Evolutionary conservation across 306 rosid genomes (phyloP).

Genomic region (Castanospermum australe): DNA sequence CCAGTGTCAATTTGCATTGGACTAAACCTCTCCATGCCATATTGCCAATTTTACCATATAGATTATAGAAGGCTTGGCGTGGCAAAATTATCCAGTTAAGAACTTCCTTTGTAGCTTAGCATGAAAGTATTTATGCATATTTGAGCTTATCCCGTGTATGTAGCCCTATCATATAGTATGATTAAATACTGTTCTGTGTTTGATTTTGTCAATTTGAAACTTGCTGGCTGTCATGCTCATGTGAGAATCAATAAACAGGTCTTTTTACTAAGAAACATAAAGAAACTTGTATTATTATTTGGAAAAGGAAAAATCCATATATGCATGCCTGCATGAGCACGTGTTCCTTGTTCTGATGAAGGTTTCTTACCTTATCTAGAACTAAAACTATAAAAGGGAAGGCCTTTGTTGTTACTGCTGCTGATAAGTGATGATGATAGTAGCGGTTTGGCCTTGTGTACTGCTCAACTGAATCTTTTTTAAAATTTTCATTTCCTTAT

Average conservation of each 20-base stretch:
- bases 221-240: slow-evolving; percentile 1
- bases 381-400: not conserved
- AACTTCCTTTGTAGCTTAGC: not conserved
- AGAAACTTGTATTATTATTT: not conserved
- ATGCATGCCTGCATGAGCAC: not conserved
- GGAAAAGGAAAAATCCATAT: not conserved
- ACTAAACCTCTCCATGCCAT: not conserved
- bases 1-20: not conserved
- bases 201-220: slow-evolving; percentile 1
- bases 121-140: not conserved
- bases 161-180: not conserved
- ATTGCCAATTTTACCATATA: slow-evolving; percentile 11
- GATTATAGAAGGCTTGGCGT: not conserved
- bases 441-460: slow-evolving; percentile 2
- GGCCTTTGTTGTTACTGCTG: slow-evolving; percentile 1
- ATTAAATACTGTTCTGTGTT: not conserved
- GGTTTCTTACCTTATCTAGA: not conserved
- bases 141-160: not conserved
- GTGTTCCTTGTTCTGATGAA: not conserved
- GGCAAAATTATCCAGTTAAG: not conserved
- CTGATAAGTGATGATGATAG: not conserved
- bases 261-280: not conserved
- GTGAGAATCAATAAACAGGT: not conserved
- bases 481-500: not conserved
- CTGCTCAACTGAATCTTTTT: not conserved